Base-by-base conservation (phyloP, 2,329 filamentous ascomycete genomes). In the Calonectria hongkongensis region DNA sequence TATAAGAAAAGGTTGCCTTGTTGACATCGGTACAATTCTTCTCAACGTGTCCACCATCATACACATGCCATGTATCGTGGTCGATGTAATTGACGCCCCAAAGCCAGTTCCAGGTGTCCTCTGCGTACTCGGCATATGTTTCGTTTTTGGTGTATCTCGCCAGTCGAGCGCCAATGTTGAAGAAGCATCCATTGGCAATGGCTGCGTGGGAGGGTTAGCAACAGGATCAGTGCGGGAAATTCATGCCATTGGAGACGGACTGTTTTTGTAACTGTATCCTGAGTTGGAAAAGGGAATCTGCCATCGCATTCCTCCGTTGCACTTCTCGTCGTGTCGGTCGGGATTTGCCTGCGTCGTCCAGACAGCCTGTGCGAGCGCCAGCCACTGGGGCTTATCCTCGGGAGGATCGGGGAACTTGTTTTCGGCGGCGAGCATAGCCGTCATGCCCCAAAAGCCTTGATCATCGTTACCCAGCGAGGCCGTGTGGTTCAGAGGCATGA, bases 261-360 rank as follows among this genome's bases (percentile, higher is more conserved):
- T 88, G 80, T 92, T 92, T 83, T 92, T 97, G 87, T 96, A 95
- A 80, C 92, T 89, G 82, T 94, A 97, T 30, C 94, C 94, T 41
- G 87, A 88, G 80, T 96, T 95, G 76, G 93, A 92, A 1, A 90
- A 86, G 71, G 92, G 94, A 72, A 96, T 93, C 85, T 97, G 94
- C 93, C 94, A 95, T 78, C 93, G 88, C 77, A 96, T 80, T 13
- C 94, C 94, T 75, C 94, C 94, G 30, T 87, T 87, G 78, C 94
- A 96, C 2, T 87, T 87, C 0, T 87, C 82, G 9, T 88, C 89
- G 79, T 95, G 92, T 86, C 94, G 94, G 56, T 92, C 88, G 16
- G 87, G 84, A 58, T 84, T 78, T 0, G 89, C 91, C 71, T 89
- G 87, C 1, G 90, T 90, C 75, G 94, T 92, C 80, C 90, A 96